These are phyloP conservation scores for Penicillium subrubescens DNA, from an alignment of 495 filamentous ascomycete genomes.

Conservation along the genomic window DNA sequence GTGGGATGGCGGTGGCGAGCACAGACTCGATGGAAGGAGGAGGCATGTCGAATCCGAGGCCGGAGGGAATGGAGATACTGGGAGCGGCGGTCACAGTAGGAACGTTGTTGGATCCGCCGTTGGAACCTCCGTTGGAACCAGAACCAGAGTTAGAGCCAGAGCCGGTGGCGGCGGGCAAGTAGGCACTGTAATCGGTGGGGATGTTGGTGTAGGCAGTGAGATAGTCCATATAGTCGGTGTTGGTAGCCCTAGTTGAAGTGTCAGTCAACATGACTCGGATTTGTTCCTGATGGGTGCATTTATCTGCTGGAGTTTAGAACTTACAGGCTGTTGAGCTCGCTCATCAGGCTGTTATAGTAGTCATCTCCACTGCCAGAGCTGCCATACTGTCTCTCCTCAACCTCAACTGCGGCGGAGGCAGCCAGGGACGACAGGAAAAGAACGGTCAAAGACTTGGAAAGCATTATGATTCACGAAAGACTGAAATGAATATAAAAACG, in stretches of 20 bases:
- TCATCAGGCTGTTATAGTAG: constrained; percentile 17
- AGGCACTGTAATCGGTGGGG: constrained; percentile 6
- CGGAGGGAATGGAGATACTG: constrained; percentile 18
- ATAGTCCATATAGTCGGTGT: constrained; percentile 14
- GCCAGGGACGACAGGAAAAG: constrained; percentile 13
- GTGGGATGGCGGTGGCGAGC: constrained; percentile 22
- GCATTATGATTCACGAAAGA: constrained; percentile 5
- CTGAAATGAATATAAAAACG: not conserved
- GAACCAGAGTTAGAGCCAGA: not conserved
- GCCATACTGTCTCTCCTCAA: constrained; percentile 20
- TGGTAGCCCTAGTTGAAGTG: constrained; percentile 1
- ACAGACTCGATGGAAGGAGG: constrained; percentile 23
- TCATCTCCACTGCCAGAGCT: constrained; percentile 6
- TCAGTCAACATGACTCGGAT: not conserved
- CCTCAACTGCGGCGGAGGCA: constrained; percentile 2
- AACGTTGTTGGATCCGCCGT: not conserved
- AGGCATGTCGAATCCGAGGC: constrained; percentile 14
- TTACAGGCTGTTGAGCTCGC: constrained; percentile 18
- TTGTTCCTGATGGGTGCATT: no score
- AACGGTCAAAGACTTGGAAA: constrained; percentile 13
- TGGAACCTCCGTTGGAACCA: not conserved
- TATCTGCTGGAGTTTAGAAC: not conserved
- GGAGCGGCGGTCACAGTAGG: constrained; percentile 16
- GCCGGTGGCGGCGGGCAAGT: constrained; percentile 5
- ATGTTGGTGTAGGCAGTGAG: constrained; percentile 10